phyloP scores from a whole-genome alignment of 805 yeast genomes.

The Metschnikowia dekortorum region DNA sequence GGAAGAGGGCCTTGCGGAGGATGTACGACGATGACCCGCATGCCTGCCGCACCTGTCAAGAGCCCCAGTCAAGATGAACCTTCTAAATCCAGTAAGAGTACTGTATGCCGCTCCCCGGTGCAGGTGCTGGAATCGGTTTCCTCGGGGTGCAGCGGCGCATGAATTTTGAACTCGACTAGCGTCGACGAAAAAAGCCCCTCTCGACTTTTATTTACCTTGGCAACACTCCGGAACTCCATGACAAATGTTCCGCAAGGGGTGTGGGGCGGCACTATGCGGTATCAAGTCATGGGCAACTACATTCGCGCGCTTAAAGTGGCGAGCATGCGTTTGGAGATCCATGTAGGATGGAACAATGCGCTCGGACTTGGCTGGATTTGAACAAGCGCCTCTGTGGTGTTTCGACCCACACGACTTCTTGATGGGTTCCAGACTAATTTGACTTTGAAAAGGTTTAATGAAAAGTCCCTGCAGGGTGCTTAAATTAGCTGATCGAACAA shows the following conservation, averaged over 20 bases:
- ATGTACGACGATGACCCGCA: not conserved
- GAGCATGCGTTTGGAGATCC: not conserved
- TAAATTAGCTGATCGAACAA: too few species aligned
- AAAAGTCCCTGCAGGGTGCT: too few species aligned
- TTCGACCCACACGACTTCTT: not conserved
- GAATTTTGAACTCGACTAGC: not conserved
- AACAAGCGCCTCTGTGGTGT: not conserved
- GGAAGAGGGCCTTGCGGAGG: not conserved
- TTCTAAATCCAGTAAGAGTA: not conserved
- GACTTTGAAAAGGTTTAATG: too few species aligned
- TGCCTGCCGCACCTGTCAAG: not conserved
- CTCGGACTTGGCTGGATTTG: not conserved
- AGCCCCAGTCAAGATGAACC: constrained; percentile 1
- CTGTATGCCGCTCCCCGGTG: not conserved
- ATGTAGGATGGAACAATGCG: not conserved
- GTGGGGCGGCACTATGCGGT: not conserved
- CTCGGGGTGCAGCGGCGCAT: not conserved
- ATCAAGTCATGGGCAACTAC: not conserved
- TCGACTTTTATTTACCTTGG: too few species aligned
- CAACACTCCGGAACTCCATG: not conserved
- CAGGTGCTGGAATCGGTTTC: not conserved
- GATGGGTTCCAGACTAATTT: not conserved
- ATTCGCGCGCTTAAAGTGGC: not conserved
- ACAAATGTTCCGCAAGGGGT: not conserved
- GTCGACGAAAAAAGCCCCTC: too few species aligned